phyloP scores from a whole-genome alignment of 2,329 filamentous ascomycete genomes.

The Cercospora citrullina region DNA sequence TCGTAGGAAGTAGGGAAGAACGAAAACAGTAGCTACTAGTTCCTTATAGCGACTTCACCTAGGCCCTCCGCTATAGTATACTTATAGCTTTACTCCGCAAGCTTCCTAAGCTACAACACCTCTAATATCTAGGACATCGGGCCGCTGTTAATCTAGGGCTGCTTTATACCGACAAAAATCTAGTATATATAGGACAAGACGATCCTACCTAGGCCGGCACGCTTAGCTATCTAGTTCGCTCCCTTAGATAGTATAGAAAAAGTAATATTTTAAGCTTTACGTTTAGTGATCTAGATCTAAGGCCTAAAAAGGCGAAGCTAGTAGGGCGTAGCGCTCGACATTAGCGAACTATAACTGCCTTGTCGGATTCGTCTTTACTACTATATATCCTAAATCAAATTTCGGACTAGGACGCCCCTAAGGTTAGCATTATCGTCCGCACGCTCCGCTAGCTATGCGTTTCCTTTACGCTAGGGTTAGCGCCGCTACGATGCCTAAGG shows the following conservation, averaged over 20 bases:
- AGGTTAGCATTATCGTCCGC: background rate
- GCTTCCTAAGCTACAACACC: background rate
- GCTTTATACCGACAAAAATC: background rate
- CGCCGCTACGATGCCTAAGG: background rate
- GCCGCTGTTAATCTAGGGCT: background rate
- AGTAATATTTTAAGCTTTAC: background rate
- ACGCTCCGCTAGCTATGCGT: background rate
- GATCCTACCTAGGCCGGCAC: background rate
- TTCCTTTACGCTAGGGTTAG: background rate
- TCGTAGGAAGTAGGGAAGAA: no score
- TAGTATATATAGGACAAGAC: background rate
- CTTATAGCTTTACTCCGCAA: background rate
- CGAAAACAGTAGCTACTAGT: no score
- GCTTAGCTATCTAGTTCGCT: background rate
- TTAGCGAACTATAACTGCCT: background rate
- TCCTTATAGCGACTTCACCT: no score
- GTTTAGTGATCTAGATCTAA: background rate
- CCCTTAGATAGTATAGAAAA: background rate
- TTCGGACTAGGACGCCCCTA: background rate
- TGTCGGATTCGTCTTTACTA: background rate
- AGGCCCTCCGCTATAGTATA: background rate
- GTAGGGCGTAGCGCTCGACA: background rate
- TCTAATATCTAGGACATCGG: background rate
- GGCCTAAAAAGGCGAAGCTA: background rate
- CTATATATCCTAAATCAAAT: background rate